Percentiles rank a stretch among this genome's conserved stretches.
phyloP scores from a whole-genome alignment of 768 basidiomycete genomes.

The Lentinula lateritia region DNA sequence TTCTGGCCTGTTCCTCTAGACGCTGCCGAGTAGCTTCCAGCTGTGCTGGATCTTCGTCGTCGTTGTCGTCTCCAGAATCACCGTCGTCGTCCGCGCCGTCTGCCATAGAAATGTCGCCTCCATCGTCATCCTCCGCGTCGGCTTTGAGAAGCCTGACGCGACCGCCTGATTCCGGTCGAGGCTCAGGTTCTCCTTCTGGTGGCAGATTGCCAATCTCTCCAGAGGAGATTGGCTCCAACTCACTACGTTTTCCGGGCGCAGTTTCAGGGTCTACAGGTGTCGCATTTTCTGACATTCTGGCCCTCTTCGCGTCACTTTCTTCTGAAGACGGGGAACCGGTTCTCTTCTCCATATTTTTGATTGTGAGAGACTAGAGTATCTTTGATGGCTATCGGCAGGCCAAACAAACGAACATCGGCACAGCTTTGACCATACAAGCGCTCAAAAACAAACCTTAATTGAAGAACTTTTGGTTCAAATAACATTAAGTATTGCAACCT shows the following conservation, averaged over 20 bases:
- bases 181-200: constrained; percentile 29
- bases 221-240: constrained; percentile 78
- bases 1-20: constrained; percentile 82
- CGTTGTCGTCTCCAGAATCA: constrained; percentile 75
- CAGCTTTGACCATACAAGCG: neutral
- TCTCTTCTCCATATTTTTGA: constrained; percentile 3
- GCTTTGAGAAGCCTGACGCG: constrained; percentile 39
- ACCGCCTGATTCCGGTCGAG: constrained; percentile 39
- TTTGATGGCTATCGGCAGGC: neutral
- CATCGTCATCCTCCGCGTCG: constrained; percentile 62
- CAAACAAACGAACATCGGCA: neutral
- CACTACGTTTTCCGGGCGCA: constrained; percentile 82
- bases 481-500: neutral
- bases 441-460: neutral
- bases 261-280: constrained; percentile 71
- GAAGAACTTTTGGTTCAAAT: neutral
- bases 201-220: constrained; percentile 75
- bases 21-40: constrained; percentile 74
- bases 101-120: constrained; percentile 76
- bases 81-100: constrained; percentile 72
- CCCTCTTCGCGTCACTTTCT: constrained; percentile 9
- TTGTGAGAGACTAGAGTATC: neutral
- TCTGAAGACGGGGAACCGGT: constrained; percentile 2
- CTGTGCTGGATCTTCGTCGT: constrained; percentile 83
- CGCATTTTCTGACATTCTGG: constrained; percentile 47